Conservation (phyloP, 352 stramenopile genomes). For the Pythium pyrilobum region DNA sequence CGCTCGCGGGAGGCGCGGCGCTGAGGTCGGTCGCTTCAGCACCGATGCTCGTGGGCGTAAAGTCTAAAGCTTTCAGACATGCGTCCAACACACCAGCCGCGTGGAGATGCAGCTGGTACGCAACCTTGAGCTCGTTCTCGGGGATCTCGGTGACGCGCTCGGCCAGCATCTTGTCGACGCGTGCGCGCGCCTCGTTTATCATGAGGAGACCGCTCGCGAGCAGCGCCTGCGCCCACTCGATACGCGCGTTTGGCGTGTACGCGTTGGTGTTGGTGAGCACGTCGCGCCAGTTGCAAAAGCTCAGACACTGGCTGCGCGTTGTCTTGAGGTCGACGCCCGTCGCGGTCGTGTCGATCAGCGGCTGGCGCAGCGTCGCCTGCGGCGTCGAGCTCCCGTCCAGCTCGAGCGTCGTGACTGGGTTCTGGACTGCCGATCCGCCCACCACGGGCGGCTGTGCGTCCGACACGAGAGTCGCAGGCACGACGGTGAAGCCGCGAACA, state of each 20-base stretch:
- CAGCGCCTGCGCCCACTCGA: conserved; percentile 51
- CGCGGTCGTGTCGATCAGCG: conserved; percentile 27
- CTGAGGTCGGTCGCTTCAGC: conserved; percentile 29
- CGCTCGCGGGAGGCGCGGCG: conserved; percentile 6
- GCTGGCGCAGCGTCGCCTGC: conserved; percentile 26
- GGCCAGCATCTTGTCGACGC: conserved; percentile 37
- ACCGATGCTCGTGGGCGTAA: conserved; percentile 26
- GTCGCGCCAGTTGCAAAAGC: conserved; percentile 55
- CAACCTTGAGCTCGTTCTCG: conserved; percentile 64
- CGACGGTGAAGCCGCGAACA: conserved; percentile 45
- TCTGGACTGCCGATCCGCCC: neutral
- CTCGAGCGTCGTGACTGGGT: conserved; percentile 6
- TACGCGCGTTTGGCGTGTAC: conserved; percentile 41
- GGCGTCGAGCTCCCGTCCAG: conserved; percentile 1
- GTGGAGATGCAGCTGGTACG: conserved; percentile 60
- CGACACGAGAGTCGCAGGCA: conserved; percentile 4
- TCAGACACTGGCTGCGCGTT: conserved; percentile 33
- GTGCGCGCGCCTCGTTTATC: conserved; percentile 34
- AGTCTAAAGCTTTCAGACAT: conserved; percentile 37
- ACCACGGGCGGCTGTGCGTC: conserved; percentile 9
- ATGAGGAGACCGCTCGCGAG: conserved; percentile 39
- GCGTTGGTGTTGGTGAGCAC: conserved; percentile 36
- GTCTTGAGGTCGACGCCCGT: neutral
- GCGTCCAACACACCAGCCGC: conserved; percentile 46
- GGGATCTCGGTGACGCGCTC: conserved; percentile 37